Evolutionary conservation across 108 stramenopile genomes (phyloP).

Genomic region (Nitzschia sp.): DNA sequence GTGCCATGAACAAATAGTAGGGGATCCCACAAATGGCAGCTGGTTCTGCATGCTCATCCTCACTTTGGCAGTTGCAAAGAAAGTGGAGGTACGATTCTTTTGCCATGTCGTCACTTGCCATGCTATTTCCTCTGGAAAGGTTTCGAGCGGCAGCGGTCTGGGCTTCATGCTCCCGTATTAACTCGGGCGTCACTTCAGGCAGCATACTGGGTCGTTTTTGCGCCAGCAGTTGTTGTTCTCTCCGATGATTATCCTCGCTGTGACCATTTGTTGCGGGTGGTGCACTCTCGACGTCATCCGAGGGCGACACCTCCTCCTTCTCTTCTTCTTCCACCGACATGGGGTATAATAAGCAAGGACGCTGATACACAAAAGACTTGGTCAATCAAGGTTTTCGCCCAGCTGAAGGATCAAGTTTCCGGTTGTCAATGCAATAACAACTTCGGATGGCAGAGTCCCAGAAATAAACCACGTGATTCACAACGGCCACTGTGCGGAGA

Average conservation of each 20-base stretch:
- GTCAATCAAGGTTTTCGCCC: too few relatives aligned
- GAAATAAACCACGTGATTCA: too few relatives aligned
- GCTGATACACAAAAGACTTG: too few relatives aligned
- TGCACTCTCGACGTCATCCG: not conserved
- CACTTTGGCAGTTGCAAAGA: not conserved
- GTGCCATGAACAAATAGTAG: slow-evolving; percentile 16
- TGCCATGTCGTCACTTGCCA: not conserved
- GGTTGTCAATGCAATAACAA: too few relatives aligned
- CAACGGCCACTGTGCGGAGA: too few relatives aligned
- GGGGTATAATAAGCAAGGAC: too few relatives aligned
- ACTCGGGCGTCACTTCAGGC: slow-evolving; percentile 17
- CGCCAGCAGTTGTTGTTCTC: not conserved
- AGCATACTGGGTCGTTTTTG: slow-evolving; percentile 6
- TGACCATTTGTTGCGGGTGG: not conserved
- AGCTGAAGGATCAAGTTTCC: too few relatives aligned
- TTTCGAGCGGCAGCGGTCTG: not conserved
- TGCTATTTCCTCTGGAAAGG: not conserved
- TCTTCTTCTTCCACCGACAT: too few relatives aligned
- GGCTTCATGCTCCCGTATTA: slow-evolving; percentile 7
- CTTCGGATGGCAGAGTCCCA: too few relatives aligned
- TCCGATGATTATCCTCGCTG: not conserved
- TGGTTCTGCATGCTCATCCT: slow-evolving; percentile 6
- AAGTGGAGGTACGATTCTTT: not conserved
- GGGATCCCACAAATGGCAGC: slow-evolving; percentile 22
- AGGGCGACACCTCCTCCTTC: too few relatives aligned